Conservation (phyloP, 192 early-diverging fungal species). For the Coemansia sp. region DNA sequence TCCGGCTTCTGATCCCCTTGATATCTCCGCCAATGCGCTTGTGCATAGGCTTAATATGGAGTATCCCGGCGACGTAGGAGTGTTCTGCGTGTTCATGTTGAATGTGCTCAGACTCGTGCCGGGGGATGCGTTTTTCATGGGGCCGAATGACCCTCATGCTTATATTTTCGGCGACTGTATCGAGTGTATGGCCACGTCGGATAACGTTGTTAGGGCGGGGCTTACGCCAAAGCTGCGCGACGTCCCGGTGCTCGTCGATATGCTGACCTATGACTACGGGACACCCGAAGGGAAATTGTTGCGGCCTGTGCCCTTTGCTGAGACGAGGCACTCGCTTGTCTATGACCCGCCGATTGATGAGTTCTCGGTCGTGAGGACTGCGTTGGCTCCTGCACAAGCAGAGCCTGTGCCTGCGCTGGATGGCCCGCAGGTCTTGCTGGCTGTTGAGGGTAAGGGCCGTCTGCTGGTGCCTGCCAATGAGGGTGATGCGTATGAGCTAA, state of each 20-base stretch:
- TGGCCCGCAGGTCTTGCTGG: constrained; percentile 89
- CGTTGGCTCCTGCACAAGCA: constrained; percentile 40
- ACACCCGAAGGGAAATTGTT: constrained; percentile 83
- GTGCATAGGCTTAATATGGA: constrained; percentile 74
- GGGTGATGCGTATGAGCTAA: constrained; percentile 39
- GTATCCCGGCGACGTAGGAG: constrained; percentile 91
- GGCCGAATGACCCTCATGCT: constrained; percentile 96
- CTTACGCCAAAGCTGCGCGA: constrained; percentile 93
- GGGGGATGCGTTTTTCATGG: constrained; percentile 93
- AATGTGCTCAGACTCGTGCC: constrained; percentile 82
- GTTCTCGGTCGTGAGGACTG: constrained; percentile 81
- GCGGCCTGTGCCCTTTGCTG: constrained; percentile 60
- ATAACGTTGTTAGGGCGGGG: constrained; percentile 97
- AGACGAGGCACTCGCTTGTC: constrained; percentile 57
- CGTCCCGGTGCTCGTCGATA: constrained; percentile 83
- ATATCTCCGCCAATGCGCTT: constrained; percentile 62
- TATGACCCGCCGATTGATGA: constrained; percentile 98
- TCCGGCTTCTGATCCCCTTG: not conserved
- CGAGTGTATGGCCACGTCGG: constrained; percentile 98
- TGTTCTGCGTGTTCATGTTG: constrained; percentile 86
- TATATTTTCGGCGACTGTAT: constrained; percentile 96
- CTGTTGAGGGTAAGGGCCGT: constrained; percentile 73
- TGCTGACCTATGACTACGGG: constrained; percentile 91
- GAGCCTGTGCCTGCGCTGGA: constrained; percentile 64
- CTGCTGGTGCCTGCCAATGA: constrained; percentile 24